Conservation (phyloP, 1,284 basidiomycete species). For the Coriolopsis trogii region DNA sequence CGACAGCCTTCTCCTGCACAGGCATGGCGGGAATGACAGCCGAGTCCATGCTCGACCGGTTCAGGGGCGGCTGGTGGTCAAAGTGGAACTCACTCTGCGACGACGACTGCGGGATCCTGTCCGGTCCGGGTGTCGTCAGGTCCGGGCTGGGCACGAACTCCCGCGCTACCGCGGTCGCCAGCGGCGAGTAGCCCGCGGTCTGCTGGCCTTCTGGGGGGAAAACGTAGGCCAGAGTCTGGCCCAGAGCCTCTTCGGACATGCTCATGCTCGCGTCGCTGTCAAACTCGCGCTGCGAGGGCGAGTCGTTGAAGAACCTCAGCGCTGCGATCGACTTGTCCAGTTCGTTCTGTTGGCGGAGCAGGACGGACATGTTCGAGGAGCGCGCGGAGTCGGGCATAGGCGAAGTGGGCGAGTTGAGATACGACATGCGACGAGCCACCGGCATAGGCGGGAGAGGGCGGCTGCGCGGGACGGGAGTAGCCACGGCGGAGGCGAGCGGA, state of each 20-base stretch:
- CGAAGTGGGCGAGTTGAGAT: conserved; percentile 16
- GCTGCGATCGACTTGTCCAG: conserved; percentile 67
- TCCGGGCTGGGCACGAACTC: conserved; percentile 19
- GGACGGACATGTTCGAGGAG: conserved; percentile 45
- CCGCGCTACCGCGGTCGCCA: conserved; percentile 6
- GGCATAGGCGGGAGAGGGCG: conserved; percentile 24
- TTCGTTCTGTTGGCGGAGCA: conserved; percentile 63
- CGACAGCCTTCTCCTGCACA: not conserved
- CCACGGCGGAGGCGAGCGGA: conserved; percentile 13
- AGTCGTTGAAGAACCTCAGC: conserved; percentile 54
- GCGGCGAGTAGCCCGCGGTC: not conserved
- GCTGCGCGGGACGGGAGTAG: conserved; percentile 18
- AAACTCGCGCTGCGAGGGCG: conserved; percentile 32
- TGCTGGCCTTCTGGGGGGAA: not conserved
- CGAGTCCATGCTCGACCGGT: conserved; percentile 25
- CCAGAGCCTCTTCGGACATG: not conserved
- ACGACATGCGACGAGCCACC: conserved; percentile 3
- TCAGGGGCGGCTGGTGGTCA: conserved; percentile 59
- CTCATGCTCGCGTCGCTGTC: conserved; percentile 8
- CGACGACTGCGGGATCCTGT: conserved; percentile 32
- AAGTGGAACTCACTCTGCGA: conserved; percentile 67
- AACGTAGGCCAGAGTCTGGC: no score
- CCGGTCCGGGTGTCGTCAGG: conserved; percentile 24
- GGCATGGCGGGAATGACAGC: conserved; percentile 12
- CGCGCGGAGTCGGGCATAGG: conserved; percentile 27